These are phyloP conservation scores for Exophiala calicioides DNA, from an alignment of 2,329 filamentous ascomycete species.

Conservation along the genomic window DNA sequence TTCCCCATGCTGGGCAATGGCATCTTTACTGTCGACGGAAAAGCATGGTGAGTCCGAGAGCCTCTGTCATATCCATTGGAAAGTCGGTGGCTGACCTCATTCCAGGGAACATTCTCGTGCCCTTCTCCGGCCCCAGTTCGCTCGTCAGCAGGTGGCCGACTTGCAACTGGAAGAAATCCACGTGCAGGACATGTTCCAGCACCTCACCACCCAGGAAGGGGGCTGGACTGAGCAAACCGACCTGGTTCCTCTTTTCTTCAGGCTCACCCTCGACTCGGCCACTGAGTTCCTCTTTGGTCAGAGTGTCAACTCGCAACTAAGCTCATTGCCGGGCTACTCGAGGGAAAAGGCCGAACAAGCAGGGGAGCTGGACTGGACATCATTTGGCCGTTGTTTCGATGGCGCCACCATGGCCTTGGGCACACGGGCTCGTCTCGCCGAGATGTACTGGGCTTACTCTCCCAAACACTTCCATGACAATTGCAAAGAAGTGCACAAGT, in stretches of 20 bases:
- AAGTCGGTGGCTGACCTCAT: neutral
- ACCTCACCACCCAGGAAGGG: conserved; percentile 62
- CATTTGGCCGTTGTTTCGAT: conserved; percentile 42
- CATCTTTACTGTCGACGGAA: conserved; percentile 71
- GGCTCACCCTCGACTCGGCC: conserved; percentile 73
- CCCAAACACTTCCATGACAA: conserved; percentile 44
- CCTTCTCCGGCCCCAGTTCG: conserved; percentile 82
- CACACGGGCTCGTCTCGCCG: conserved; percentile 34
- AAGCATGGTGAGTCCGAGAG: conserved; percentile 57
- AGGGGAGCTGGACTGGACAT: conserved; percentile 55
- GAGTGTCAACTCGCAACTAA: conserved; percentile 61
- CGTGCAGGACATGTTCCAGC: conserved; percentile 69
- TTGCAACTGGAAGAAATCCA: conserved; percentile 79
- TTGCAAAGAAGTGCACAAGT: conserved; percentile 46
- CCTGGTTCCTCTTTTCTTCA: conserved; percentile 52
- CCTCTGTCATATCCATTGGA: neutral
- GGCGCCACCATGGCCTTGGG: conserved; percentile 33
- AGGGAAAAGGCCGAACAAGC: conserved; percentile 71
- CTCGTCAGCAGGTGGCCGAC: conserved; percentile 80
- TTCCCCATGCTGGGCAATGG: conserved; percentile 51
- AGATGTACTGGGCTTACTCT: conserved; percentile 43
- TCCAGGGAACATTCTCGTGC: conserved; percentile 59
- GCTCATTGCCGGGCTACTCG: conserved; percentile 48
- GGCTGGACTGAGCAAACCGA: conserved; percentile 55
- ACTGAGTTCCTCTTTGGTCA: conserved; percentile 84